Percentiles rank a stretch among this genome's conserved stretches.
phyloP scores from a whole-genome alignment of 2,329 filamentous ascomycete species.

The Capronia americana region DNA sequence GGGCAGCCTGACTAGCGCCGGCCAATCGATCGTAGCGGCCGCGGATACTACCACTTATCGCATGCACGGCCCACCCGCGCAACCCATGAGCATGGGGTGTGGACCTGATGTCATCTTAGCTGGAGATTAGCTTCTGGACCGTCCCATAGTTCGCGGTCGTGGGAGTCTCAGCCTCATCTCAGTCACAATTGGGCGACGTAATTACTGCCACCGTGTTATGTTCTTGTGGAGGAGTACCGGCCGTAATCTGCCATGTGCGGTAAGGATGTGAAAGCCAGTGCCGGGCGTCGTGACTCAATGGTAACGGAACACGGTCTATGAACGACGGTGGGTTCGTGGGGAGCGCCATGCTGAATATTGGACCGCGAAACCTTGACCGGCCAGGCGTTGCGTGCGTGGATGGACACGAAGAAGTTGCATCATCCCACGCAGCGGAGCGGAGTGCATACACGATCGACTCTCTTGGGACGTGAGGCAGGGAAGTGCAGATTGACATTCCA shows the following conservation, averaged over 20 bases:
- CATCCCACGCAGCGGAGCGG: neutral
- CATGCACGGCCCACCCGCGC: neutral
- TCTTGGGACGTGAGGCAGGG: neutral
- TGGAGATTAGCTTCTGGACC: neutral
- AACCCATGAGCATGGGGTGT: neutral
- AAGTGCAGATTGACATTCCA: neutral
- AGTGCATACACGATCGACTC: neutral
- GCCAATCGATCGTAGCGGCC: no score
- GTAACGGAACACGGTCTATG: no score
- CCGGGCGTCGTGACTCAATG: no score
- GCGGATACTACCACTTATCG: no score
- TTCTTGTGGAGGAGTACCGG: no score
- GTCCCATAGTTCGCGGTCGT: neutral
- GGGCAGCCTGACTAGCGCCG: no score
- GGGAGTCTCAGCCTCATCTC: neutral
- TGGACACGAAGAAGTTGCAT: neutral
- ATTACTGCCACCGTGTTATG: no score
- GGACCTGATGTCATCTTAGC: neutral
- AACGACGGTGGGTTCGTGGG: no score
- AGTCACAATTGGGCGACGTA: neutral
- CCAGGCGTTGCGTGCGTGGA: neutral
- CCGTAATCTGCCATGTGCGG: no score
- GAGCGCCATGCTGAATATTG: no score
- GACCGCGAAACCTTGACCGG: neutral
- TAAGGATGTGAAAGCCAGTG: no score